Conservation (phyloP, 768 basidiomycete species). For the Mycena polygramma region DNA sequence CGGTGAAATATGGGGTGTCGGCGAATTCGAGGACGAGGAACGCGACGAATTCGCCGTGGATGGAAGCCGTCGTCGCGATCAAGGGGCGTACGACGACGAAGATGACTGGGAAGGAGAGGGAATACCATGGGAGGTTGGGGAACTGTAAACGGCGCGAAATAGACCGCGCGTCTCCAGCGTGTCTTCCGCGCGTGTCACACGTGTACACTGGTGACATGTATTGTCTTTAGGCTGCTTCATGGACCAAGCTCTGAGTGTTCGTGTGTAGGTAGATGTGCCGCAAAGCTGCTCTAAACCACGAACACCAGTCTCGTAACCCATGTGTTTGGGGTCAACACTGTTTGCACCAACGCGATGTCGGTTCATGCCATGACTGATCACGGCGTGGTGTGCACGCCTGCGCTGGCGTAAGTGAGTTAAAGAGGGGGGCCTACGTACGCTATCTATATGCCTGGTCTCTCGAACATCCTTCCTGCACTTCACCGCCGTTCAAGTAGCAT, state of each 20-base stretch:
- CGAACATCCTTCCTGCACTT: conserved; percentile 40
- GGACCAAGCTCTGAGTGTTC: conserved; percentile 19
- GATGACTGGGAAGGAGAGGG: conserved; percentile 88
- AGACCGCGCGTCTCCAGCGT: conserved; percentile 14
- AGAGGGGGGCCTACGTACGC: conserved; percentile 31
- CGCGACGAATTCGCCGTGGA: conserved; percentile 37
- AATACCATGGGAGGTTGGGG: conserved; percentile 85
- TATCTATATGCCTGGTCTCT: conserved; percentile 36
- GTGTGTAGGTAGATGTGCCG: conserved; percentile 19
- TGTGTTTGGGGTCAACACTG: conserved; percentile 20
- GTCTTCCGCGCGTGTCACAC: conserved; percentile 21
- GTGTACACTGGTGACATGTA: conserved; percentile 28
- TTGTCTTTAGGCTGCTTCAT: conserved; percentile 24
- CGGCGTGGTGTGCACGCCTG: conserved; percentile 34
- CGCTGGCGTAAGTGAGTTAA: conserved; percentile 33
- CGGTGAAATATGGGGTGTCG: conserved; percentile 83
- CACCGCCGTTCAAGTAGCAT: conserved; percentile 49
- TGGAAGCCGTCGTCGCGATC: background rate
- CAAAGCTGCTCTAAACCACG: conserved; percentile 24
- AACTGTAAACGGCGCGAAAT: conserved; percentile 59
- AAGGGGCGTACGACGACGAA: conserved; percentile 53
- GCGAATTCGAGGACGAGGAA: conserved; percentile 65
- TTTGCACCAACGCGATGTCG: conserved; percentile 23
- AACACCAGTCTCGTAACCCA: conserved; percentile 24
- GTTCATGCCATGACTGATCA: conserved; percentile 26